Base-by-base conservation (phyloP, 345 rosid species). In the Linum tenue region DNA sequence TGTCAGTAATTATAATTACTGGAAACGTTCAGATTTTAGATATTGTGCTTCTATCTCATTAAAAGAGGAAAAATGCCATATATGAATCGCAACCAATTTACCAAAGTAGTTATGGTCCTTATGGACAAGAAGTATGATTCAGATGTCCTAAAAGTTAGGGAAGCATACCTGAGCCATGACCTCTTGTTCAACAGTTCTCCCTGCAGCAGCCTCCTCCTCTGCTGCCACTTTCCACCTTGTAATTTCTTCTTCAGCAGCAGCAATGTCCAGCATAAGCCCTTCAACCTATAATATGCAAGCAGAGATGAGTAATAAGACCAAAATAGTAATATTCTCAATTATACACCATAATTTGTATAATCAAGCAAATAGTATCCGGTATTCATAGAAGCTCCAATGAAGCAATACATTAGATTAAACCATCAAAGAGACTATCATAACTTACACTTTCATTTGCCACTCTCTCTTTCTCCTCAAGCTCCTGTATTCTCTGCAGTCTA, bases 241-340 rank as follows among this genome's bases (percentile, higher is more conserved):
- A 72, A 95, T 95, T 84, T 95, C 99, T 86, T 91, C 99, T 79
- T 91, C 99, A 66, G 99, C 91, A 64, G 94, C 94, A 77, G 95
- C 85, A 72, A 95, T 87, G 74, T 95, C 97, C 69, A 84, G 78
- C 97, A 95, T 90, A 64, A 95, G 92, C 73, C 97, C 99, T 81
- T 95, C 97, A 69, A 95, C 85, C 99, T 95, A 73, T 60, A 82
- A 70, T 37, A 37, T 16, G n/a, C 53, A 6, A 48, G 53, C 53
- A 48, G 6, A 48, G 53, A 48, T 9, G 14, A 48, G 11, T 3
- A 48, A 48, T 48, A 48, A 48, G 53, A 48, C 9, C 9, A 9
- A 48, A 48, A 48, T 48, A 9, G 31, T 9, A 12, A 10, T 9
- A 48, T 15, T 9, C 53, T 48, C 53, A 48, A 48, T 48, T 48